A percentile compares a stretch with the other conserved stretches of the same genome.
Evolutionary conservation across 768 basidiomycete genomes (phyloP).

Genomic region (Heimioporus sp.): DNA sequence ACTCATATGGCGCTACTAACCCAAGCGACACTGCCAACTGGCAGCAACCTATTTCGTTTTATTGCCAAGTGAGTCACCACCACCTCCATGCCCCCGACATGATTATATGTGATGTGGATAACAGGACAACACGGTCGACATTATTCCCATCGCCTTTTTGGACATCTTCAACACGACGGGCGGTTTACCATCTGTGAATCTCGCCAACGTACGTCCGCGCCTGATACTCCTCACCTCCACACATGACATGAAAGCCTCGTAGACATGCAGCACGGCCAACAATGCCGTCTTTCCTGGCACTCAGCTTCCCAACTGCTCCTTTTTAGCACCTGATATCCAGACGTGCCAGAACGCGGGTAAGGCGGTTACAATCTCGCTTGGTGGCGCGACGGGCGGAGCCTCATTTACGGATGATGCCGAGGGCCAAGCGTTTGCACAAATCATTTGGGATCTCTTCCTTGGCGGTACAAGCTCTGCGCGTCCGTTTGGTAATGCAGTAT

Average conservation of each 20-base stretch:
- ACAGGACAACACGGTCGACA: constrained; percentile 55
- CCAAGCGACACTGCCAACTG: constrained; percentile 26
- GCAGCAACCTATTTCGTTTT: constrained; percentile 33
- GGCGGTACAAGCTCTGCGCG: constrained; percentile 62
- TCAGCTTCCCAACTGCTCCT: constrained; percentile 57
- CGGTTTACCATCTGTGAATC: constrained; percentile 56
- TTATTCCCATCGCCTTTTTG: constrained; percentile 61
- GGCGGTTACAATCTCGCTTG: constrained; percentile 57
- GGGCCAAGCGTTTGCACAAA: constrained; percentile 58
- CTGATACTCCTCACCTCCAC: background rate
- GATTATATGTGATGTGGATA: background rate
- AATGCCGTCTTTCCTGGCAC: constrained; percentile 63
- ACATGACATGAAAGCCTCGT: background rate
- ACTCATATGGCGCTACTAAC: constrained; percentile 36
- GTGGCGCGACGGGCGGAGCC: constrained; percentile 61
- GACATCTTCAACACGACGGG: constrained; percentile 57
- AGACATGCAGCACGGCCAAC: constrained; percentile 61
- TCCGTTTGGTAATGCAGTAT: constrained; percentile 69
- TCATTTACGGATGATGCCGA: constrained; percentile 59
- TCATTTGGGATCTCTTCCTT: constrained; percentile 68
- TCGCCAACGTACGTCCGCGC: constrained; percentile 48
- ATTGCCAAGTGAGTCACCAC: constrained; percentile 25
- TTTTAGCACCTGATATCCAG: constrained; percentile 58
- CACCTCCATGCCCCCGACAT: background rate
- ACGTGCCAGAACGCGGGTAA: constrained; percentile 67